Percentiles rank a stretch among this genome's conserved stretches.
Conservation (phyloP, 305 asterid genomes). For the Solanum chacoense region DNA sequence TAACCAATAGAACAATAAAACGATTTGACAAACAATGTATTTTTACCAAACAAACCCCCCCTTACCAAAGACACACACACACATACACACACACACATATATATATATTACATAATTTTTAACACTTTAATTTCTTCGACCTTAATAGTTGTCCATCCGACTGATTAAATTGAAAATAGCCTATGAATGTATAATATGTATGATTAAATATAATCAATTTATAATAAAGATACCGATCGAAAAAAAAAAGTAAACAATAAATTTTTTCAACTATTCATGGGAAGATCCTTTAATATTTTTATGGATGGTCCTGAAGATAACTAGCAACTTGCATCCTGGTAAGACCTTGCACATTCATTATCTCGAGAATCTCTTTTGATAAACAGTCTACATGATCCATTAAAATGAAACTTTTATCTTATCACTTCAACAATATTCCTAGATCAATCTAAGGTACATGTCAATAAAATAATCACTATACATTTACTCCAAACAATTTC, state of each 20-base stretch:
- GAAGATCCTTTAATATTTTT: no score
- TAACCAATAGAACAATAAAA: not conserved
- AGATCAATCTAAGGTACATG: not conserved
- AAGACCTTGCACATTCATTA: constrained; percentile 39
- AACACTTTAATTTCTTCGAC: no score
- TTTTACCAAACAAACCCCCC: no score
- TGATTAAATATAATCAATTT: no score
- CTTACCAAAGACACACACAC: no score
- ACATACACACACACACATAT: no score
- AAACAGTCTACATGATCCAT: constrained; percentile 25
- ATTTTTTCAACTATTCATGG: no score
- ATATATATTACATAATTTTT: not conserved
- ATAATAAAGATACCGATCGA: no score
- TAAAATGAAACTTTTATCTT: not conserved
- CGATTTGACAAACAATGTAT: not conserved
- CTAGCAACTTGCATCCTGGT: constrained; percentile 56
- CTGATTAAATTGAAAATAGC: no score
- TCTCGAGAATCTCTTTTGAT: constrained; percentile 33
- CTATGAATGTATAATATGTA: no score
- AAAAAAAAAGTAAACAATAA: no score
- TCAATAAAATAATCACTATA: not conserved
- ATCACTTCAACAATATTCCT: not conserved
- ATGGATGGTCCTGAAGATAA: constrained; percentile 22
- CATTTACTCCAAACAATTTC: not conserved
- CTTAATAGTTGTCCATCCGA: no score